Base-by-base conservation (phyloP, 2,329 filamentous ascomycete genomes). In the Cercospora sesami region DNA sequence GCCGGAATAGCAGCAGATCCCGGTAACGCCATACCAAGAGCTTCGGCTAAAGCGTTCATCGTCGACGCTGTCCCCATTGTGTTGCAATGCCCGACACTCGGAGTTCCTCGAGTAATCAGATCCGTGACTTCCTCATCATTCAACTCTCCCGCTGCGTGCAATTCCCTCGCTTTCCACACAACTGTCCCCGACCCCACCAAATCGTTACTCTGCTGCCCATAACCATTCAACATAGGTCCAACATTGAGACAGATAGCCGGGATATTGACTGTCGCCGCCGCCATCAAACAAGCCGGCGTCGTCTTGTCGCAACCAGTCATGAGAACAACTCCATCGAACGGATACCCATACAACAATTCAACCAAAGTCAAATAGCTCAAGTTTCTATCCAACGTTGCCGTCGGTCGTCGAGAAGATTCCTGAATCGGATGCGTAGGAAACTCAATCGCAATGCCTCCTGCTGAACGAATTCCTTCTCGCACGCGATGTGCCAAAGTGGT, bases 361-460 rank as follows among this genome's bases (percentile, higher is more conserved):
- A 77, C 75, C n/a, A 77, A 67, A 0, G 69, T 70, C 23, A 77
- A 48, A 63, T 76, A 77, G 39, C 68, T 73, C 42, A 77, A 31
- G 51, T 77, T 77, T 2, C 75, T 70, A 63, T 76, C 75, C 28
- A 77, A 48, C 2, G 75, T 77, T 0, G 75, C 75, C 14, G 75
- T 77, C 4, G 75, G 75, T 21, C 75, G 42, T 10, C 75, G 48
- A 3, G 74, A 71, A 48, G 67, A 73, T 64, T 77, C 75, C 60
- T 77, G 75, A 10, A 77, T 77, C 1, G 75, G 75, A 67, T 77
- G 75, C 6, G 74, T 76, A 1, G 75, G 75, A 23, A 77, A 76
- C 39, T 77, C 75, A 5, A 76, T 74, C 0, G 75, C 75, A n/a
- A 77, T 74, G 1, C 73, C 75, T 0, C 75, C 75, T 4, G 74